Base-by-base conservation (phyloP, 495 filamentous ascomycete species). In the Xylaria flabelliformis region DNA sequence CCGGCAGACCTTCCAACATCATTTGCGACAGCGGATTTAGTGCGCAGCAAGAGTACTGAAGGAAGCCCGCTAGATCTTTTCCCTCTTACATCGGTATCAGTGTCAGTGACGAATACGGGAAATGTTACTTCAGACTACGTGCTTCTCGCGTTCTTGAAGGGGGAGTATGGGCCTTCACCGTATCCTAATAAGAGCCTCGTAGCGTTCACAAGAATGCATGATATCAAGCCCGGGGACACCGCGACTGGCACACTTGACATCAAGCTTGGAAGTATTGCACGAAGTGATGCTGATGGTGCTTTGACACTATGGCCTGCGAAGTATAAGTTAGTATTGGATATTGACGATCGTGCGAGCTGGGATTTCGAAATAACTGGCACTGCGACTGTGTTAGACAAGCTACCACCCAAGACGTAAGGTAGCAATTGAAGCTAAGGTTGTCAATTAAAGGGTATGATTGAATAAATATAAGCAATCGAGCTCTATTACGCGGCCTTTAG, bases 161-260 rank as follows among this genome's bases (percentile, higher is more conserved):
- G 85, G 7, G 83, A 81, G 10, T 82, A 83, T 55, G 90, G 90
- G 0, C 89, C 88, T 1, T 73, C 73, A 50, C 90, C 89, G 1
- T 83, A 87, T 63, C 89, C 89, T 2, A 86, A 84, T 42, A 91
- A 91, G 74, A 85, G 83, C 75, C 79, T 91, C 0, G 87, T 88
- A 5, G 85, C 83, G 0, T 92, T 88, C 70, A 83, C 86, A 13
- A 82, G 90, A 10, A 74, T 90, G 13, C 79, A 82, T 26, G 76
- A 74, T 9, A 76, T 92, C 64, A 68, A 82, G 32, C 76, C 84
- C 0, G 82, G 83, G 0, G 67, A 76, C 9, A 82, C 80, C 0
- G 73, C 74, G 29, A 83, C 73, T 0, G 80, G 84, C 36, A 80
- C 66, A 1, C 77, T 92, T 29, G 85, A 85, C 12, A 65, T 91